Evolutionary conservation across 805 yeast species (phyloP), one percentile per base, ranked within the genome.

Genomic region (Yarrowia hollandica): DNA sequence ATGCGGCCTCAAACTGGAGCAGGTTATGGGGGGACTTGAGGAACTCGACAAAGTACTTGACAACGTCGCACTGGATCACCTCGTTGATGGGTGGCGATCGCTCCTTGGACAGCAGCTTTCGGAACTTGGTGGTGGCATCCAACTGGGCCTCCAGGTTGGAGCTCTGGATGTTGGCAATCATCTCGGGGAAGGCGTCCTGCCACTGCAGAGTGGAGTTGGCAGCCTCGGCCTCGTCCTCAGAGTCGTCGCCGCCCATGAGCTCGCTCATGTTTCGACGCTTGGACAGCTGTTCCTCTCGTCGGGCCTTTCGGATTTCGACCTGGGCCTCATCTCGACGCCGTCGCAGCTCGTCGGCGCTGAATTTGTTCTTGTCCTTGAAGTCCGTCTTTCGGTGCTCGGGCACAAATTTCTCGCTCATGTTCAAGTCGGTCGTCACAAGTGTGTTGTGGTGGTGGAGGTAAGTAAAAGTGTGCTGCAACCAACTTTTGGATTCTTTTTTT

Each of bases 321-420:
- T 92, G 97, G 68, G 92, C 97, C 60, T 88, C 95, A 73, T 92
- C 99, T 74, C 98, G 86, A 72, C 99, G 87, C 74, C 98, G 90
- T 74, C 99, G 88, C 68, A 94, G 83, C 78, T 94, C 99, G 72
- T 94, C 99, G 61, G 90, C 89, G 68, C 88, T 87, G 71, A 94
- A 94, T 70, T 96, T 83, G 64, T 94, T 90, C 72, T 91, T 89
- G 77, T 94, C 92, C 73, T 94, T 94, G 79, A 88, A 94, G 71
- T 86, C 89, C 38, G 97, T 90, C 74, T 97, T 89, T 75, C 99
- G 90, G 74, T 92, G 92, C 74, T 94, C 98, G 46, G 99, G 99
- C 62, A 94, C 88, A 74, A 89, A 92, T 75, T 28, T 38, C 34
- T 52, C 58, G 34, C 58, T 52, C 58, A 52, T 52, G 44, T 21